Base-by-base conservation (phyloP, 108 stramenopile genomes). In the Nannochloropsis salina region DNA sequence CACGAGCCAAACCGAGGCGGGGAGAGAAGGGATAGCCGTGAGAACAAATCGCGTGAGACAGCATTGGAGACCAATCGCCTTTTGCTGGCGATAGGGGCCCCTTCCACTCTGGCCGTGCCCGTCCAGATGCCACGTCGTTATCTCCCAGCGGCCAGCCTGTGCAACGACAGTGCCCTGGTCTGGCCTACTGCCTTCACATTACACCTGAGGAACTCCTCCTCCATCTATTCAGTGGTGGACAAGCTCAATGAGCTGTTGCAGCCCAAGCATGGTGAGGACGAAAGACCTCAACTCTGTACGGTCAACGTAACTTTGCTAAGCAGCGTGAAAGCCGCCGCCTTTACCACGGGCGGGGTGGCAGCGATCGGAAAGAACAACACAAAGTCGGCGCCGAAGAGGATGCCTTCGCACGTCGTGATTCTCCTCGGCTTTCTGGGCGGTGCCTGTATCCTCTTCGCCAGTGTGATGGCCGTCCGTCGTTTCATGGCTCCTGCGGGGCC, bases 161-260 rank as follows among this genome's bases (percentile, higher is more conserved):
- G 61, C 61, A 74, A 74, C 61, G n/a, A 74, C 6, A 74, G 20
- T 6, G 15, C 61, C 61, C 61, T 74, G 4, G 61, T 74, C 61
- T 74, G 61, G 61, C 61, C 61, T n/a, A 74, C 61, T 15, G 61
- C 61, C 61, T 74, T 74, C n/a, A 74, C 61, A 15, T n/a, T 74
- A 15, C 61, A 74, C 8, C 61, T 74, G 4, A 74, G 3, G n/a
- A 74, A 74, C n/a, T 74, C 61, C 61, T 74, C 61, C n/a, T 74
- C n/a, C 61, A 74, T 74, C 6, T 74, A 74, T n/a, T n/a, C 61
- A 15, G 61, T 74, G 20, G 61, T 74, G n/a, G n/a, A 2, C 61
- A 74, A 74, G n/a, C 61, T 74, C 15, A 15, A 74, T n/a, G 61
- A n/a, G 3, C 61, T 74, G 15, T n/a, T 74, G 20, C 31, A 31